Percentiles rank a stretch among this genome's conserved stretches.
These are phyloP conservation scores for Panellus pusillus DNA, from an alignment of 768 basidiomycete genomes.

Conservation along the genomic window DNA sequence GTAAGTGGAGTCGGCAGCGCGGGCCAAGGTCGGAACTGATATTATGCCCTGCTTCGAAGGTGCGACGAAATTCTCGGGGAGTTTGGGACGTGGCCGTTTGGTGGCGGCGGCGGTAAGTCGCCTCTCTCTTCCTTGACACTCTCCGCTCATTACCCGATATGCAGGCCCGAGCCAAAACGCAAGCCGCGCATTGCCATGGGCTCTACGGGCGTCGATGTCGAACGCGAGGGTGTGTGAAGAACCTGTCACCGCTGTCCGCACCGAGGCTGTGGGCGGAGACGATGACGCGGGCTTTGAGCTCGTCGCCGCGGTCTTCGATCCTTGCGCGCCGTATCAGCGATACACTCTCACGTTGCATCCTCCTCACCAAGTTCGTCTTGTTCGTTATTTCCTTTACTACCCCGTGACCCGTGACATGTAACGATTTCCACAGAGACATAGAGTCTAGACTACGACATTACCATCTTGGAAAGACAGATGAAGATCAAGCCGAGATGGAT, in stretches of 20 bases:
- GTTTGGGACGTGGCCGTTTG: conserved; percentile 91
- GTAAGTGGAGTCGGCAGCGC: background rate
- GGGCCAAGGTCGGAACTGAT: background rate
- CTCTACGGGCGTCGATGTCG: conserved; percentile 43
- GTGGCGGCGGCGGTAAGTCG: conserved; percentile 29
- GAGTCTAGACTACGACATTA: conserved; percentile 15
- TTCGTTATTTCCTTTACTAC: background rate
- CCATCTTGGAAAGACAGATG: conserved; percentile 9
- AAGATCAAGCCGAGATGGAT: conserved; percentile 3
- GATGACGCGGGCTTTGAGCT: conserved; percentile 91
- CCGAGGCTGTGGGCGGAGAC: conserved; percentile 63
- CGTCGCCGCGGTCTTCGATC: conserved; percentile 84
- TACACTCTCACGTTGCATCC: background rate
- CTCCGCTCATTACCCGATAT: background rate
- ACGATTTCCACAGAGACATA: background rate
- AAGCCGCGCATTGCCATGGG: conserved; percentile 56
- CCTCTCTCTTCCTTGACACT: background rate
- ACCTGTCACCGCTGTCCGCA: conserved; percentile 69
- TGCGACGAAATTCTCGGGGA: conserved; percentile 94
- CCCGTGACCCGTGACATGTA: too few relatives aligned
- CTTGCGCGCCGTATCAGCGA: conserved; percentile 7
- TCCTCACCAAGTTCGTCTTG: conserved; percentile 3
- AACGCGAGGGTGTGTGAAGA: conserved; percentile 70
- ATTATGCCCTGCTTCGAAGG: background rate
- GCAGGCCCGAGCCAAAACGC: conserved; percentile 16